These are phyloP conservation scores for Paratinospora sagittata DNA, from an alignment of 164 flowering plant species.

Conservation along the genomic window DNA sequence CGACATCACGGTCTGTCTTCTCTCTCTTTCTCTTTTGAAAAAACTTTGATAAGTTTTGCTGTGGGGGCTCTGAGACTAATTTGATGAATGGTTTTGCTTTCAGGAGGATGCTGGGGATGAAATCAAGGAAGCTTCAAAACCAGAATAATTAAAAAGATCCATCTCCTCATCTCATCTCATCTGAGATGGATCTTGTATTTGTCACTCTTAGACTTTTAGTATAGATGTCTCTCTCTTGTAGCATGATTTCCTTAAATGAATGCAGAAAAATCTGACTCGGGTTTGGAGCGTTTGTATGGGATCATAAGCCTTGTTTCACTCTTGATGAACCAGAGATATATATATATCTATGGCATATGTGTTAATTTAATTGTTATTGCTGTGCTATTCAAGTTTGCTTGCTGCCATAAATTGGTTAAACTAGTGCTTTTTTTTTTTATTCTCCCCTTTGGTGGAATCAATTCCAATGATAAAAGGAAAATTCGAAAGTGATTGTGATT, in stretches of 20 bases:
- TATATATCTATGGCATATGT: constrained; percentile 1
- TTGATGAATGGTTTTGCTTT: neutral
- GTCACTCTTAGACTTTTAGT: neutral
- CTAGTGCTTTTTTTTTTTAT: too few relatives aligned
- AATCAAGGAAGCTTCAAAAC: constrained; percentile 55
- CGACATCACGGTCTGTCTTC: constrained; percentile 44
- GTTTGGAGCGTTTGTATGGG: constrained; percentile 6
- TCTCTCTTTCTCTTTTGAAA: constrained; percentile 14
- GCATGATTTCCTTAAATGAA: constrained; percentile 3
- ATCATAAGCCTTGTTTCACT: constrained; percentile 3
- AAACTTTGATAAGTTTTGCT: neutral
- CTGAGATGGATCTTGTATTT: constrained; percentile 6
- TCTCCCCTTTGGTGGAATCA: too few relatives aligned
- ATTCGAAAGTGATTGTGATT: too few relatives aligned
- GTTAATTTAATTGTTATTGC: neutral
- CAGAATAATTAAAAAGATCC: constrained; percentile 17
- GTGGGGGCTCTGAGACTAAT: neutral
- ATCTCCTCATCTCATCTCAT: too few relatives aligned
- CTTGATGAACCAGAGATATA: constrained; percentile 1
- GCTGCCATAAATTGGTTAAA: too few relatives aligned
- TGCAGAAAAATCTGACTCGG: constrained; percentile 2
- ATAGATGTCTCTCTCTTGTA: neutral
- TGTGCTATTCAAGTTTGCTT: neutral
- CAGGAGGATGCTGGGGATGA: constrained; percentile 41
- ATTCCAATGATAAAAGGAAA: too few relatives aligned